Percentiles rank a stretch among this genome's conserved stretches.
phyloP scores from a whole-genome alignment of 352 stramenopile genomes.

The Lagenidium giganteum region DNA sequence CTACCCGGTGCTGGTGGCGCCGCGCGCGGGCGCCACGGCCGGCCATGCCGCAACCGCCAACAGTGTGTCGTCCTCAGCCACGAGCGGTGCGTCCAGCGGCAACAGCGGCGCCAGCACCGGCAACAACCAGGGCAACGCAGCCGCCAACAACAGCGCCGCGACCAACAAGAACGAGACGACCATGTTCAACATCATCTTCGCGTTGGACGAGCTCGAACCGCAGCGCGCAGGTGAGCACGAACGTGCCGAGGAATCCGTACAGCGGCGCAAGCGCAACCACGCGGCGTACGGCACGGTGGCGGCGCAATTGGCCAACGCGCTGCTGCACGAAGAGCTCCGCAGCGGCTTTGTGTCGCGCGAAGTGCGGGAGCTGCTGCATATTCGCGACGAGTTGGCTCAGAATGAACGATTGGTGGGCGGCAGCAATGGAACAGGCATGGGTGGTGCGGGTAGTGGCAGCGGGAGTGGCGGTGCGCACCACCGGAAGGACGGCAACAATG shows the following conservation, averaged over 20 bases:
- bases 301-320: slow-evolving; percentile 55
- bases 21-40: slow-evolving; percentile 15
- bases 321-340: slow-evolving; percentile 67
- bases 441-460: neutral
- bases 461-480: slow-evolving; percentile 2
- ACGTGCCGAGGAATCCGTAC: slow-evolving; percentile 24
- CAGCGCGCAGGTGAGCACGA: slow-evolving; percentile 24
- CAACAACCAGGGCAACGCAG: neutral
- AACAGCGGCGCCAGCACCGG: neutral
- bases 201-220: slow-evolving; percentile 34
- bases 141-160: neutral
- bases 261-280: slow-evolving; percentile 21
- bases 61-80: neutral
- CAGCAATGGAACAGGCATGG: slow-evolving; percentile 16
- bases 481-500: slow-evolving; percentile 23
- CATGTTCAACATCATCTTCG: slow-evolving; percentile 83
- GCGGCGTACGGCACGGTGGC: slow-evolving; percentile 51
- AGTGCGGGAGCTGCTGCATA: slow-evolving; percentile 54
- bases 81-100: neutral
- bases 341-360: slow-evolving; percentile 64
- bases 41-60: slow-evolving; percentile 9
- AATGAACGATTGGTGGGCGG: slow-evolving; percentile 28
- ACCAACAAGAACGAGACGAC: slow-evolving; percentile 40
- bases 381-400: slow-evolving; percentile 62
- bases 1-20: slow-evolving; percentile 53